phyloP scores from a whole-genome alignment of 768 basidiomycete species.

The Trametes coccinea region DNA sequence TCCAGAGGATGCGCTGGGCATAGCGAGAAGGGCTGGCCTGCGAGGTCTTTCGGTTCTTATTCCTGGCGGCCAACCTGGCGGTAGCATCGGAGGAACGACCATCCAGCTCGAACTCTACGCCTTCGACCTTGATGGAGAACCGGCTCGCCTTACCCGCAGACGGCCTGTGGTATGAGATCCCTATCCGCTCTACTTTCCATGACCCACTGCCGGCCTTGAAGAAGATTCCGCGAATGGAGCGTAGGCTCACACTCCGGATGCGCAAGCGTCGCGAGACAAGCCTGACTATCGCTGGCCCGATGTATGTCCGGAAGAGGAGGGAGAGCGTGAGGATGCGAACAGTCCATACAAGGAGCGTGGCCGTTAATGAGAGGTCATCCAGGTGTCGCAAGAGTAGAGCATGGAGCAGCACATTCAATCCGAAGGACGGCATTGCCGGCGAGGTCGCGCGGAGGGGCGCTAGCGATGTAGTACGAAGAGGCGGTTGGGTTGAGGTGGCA shows the following conservation, averaged over 20 bases:
- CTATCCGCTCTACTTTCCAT: slow-evolving; percentile 69
- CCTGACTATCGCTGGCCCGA: slow-evolving; percentile 64
- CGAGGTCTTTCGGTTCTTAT: background rate
- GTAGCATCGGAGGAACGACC: background rate
- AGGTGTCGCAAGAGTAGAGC: slow-evolving; percentile 25
- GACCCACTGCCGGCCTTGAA: slow-evolving; percentile 55
- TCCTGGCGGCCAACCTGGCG: background rate
- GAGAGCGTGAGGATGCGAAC: slow-evolving; percentile 53
- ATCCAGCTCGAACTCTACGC: slow-evolving; percentile 53
- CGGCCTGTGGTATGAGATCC: slow-evolving; percentile 54
- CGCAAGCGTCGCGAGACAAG: slow-evolving; percentile 60
- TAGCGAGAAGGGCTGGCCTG: slow-evolving; percentile 34
- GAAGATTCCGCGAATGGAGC: slow-evolving; percentile 77
- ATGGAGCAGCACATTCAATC: slow-evolving; percentile 18
- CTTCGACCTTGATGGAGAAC: slow-evolving; percentile 64
- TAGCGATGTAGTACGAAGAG: background rate
- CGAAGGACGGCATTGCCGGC: background rate
- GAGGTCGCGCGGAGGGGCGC: background rate
- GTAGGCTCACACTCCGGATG: slow-evolving; percentile 70
- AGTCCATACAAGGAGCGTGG: slow-evolving; percentile 48
- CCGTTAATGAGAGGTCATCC: slow-evolving; percentile 30
- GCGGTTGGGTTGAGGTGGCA: background rate
- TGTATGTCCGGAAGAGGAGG: slow-evolving; percentile 62
- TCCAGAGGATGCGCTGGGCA: slow-evolving; percentile 33
- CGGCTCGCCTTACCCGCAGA: slow-evolving; percentile 51